Base-by-base conservation (phyloP, 495 filamentous ascomycete genomes). In the Xylaria curta region DNA sequence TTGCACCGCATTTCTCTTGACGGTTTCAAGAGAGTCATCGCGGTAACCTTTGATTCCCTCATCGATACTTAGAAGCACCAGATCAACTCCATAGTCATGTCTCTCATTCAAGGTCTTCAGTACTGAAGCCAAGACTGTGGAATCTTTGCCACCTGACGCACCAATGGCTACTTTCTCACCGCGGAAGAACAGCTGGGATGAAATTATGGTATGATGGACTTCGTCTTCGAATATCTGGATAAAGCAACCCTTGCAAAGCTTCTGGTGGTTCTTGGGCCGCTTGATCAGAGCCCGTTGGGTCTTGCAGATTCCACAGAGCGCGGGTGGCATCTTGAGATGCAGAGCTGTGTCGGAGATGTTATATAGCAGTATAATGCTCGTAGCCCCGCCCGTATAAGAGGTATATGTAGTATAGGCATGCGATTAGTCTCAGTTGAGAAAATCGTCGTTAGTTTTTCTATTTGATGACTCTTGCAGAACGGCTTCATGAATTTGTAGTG, bases 41-140 rank as follows among this genome's bases (percentile, higher is more conserved):
- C 96, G 89, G 78, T 99, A 99, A 2, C 96, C 96, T 75, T 91
- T 95, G 81, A 99, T 99, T 21, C 96, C 96, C 80, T 99, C 96
- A 78, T 99, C 96, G 79, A 99, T 95, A 61, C 92, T 95, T 28
- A 99, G 85, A 0, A 99, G 87, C 6, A 95, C 86, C 3, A 99
- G 87, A 28, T 97, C 88, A 10, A 98, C 86, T 1, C 93, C 94
- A 78, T 98, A 98, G 70, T 89, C 83, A 77, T 98, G 87, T 9
- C 96, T 89, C 74, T 96, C 92, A 75, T 99, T 98, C 3, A 99
- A 86, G 0, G 95, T 98, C 80, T 97, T 98, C 54, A 99, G 86
- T 5, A 99, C 94, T 0, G 93, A 95, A 26, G 96, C 97, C 5
- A 99, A 88, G 3, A 99, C 96, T 0, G 96, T 99, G 70, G 94